Evolutionary conservation across 805 yeast species (phyloP), one percentile per base, ranked within the genome.

Genomic region (Ogataea sp.): DNA sequence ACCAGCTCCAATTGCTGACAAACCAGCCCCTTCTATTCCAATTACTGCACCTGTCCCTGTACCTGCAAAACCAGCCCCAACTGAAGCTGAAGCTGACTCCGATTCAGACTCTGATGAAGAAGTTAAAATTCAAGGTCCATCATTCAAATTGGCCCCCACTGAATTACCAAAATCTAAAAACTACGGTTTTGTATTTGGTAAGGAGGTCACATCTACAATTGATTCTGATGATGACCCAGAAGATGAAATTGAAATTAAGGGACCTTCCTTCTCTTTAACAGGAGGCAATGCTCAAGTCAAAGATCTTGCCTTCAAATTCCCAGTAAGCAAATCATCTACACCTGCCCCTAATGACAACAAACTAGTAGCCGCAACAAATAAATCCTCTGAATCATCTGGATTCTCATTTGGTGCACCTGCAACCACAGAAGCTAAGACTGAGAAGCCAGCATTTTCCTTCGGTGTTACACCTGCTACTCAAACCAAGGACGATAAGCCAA

Each of bases 71-170:
- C 24, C 17, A 9, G 18, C n/a, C 17, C 14, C 37, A 24, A 10
- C 40, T 30, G 32, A 23, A 33, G 15, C 16, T 15, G 26, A 10
- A 4, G 34, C 28, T 13, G n/a, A n/a, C n/a, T n/a, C n/a, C n/a
- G n/a, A n/a, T 15, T 27, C 29, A 11, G 51, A 32, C 16, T 34
- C 32, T n/a, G 37, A 49, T 15, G 26, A 23, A 23, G 26, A 23
- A 23, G 26, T 23, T 26, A 79, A 77, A 53, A 70, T 81, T 17
- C 72, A 82, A 56, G 94, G 94, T 2, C 94, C 94, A 14, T 58
- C 65, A 3, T 84, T 85, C 55, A 69, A 68, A 3, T 38, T 75
- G 26, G 58, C 52, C 8, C 16, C 16, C 4, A 10, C n/a, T 10
- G 50, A 62, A 24, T 64, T 71, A 15, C 80, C 80, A 39, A 68